Conservation (phyloP, 2,329 filamentous ascomycete genomes). For the Pseudogymnoascus verrucosus region DNA sequence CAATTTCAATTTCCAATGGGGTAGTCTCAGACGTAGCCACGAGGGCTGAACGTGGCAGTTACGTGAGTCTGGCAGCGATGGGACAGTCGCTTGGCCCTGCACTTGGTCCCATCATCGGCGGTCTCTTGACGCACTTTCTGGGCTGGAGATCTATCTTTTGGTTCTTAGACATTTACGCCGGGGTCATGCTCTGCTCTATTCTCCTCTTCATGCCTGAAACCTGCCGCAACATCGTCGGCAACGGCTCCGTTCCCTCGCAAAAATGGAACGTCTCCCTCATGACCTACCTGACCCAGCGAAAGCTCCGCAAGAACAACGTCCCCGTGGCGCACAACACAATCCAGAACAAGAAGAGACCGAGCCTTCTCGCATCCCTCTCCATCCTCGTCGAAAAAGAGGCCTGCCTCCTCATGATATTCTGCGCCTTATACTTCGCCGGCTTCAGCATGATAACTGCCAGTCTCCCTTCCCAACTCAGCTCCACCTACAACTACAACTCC, state of each 20-base stretch:
- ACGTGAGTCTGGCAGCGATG: conserved; percentile 51
- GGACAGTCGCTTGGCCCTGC: conserved; percentile 35
- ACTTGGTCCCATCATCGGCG: conserved; percentile 43
- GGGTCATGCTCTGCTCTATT: conserved; percentile 29
- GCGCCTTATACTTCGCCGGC: conserved; percentile 21
- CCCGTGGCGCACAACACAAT: background rate
- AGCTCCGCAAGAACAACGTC: background rate
- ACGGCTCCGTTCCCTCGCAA: conserved; percentile 19
- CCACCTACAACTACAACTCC: conserved; percentile 27
- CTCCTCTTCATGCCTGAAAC: conserved; percentile 27
- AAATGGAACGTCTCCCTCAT: background rate
- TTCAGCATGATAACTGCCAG: conserved; percentile 25
- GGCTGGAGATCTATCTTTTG: conserved; percentile 47
- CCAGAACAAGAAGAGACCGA: conserved; percentile 14
- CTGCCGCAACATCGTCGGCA: conserved; percentile 27
- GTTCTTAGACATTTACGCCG: conserved; percentile 42
- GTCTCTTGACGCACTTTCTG: conserved; percentile 36
- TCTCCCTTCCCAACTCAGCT: conserved; percentile 23
- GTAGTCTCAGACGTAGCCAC: conserved; percentile 58
- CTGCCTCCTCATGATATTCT: conserved; percentile 20
- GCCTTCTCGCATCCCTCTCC: conserved; percentile 19
- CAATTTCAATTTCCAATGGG: conserved; percentile 49
- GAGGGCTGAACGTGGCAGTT: conserved; percentile 52
- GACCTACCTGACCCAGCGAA: conserved; percentile 1
- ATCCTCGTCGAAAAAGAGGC: conserved; percentile 22